phyloP scores from a whole-genome alignment of 345 rosid species.

The Gossypium herbaceum region DNA sequence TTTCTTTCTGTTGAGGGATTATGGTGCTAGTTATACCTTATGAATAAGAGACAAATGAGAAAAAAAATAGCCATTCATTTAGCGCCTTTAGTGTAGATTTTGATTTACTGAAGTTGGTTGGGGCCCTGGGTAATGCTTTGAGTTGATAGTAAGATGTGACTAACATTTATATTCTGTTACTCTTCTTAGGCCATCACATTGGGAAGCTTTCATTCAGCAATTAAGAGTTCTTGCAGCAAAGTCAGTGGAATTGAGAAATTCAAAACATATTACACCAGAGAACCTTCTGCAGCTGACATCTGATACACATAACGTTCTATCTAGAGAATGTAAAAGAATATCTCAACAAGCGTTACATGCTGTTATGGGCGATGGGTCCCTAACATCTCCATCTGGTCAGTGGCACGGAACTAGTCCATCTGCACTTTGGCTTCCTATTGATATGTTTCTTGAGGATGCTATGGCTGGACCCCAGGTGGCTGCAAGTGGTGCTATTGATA shows the following conservation, averaged over 20 bases:
- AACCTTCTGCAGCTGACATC: slow-evolving; percentile 55
- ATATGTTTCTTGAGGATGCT: slow-evolving; percentile 86
- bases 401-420: slow-evolving; percentile 65
- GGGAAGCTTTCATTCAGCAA: slow-evolving; percentile 68
- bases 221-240: slow-evolving; percentile 54
- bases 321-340: slow-evolving; percentile 44
- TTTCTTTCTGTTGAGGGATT: slow-evolving; percentile 9
- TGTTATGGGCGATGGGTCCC: slow-evolving; percentile 50
- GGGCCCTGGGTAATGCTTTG: slow-evolving; percentile 8
- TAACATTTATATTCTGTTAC: neutral
- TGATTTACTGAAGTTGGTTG: slow-evolving; percentile 9
- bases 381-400: slow-evolving; percentile 58
- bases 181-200: slow-evolving; percentile 64
- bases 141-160: neutral
- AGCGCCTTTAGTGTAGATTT: neutral
- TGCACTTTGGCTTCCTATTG: slow-evolving; percentile 90
- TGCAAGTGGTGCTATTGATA: slow-evolving; percentile 66
- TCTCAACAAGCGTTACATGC: slow-evolving; percentile 53
- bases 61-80: neutral
- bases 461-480: slow-evolving; percentile 81
- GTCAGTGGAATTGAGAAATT: slow-evolving; percentile 59
- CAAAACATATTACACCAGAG: slow-evolving; percentile 53
- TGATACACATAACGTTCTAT: slow-evolving; percentile 39
- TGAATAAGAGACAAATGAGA: neutral
- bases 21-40: neutral